phyloP scores from a whole-genome alignment of 208 protist genomes.

The Zelonia costaricensis region DNA sequence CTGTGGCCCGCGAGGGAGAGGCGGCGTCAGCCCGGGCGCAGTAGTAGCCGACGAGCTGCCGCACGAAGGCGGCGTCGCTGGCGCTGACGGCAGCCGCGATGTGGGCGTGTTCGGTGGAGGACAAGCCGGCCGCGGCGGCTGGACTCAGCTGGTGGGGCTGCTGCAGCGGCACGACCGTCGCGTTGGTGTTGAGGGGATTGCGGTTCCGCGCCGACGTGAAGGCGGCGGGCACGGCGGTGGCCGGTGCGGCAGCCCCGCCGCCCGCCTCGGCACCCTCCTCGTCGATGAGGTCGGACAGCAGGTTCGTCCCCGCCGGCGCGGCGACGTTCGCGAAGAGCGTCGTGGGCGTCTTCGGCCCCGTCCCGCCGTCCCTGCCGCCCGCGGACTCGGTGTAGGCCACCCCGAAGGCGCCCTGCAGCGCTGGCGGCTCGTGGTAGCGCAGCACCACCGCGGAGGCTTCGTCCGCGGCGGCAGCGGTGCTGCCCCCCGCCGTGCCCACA shows the following conservation, averaged over 20 bases:
- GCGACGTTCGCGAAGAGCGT: too few relatives aligned
- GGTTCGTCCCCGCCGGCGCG: neutral
- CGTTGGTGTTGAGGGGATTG: too few relatives aligned
- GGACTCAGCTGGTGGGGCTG: too few relatives aligned
- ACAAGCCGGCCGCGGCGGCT: slow-evolving; percentile 4
- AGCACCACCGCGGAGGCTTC: neutral
- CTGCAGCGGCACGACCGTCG: too few relatives aligned
- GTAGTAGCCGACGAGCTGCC: slow-evolving; percentile 58
- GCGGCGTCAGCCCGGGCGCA: slow-evolving; percentile 8
- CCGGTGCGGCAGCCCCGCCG: too few relatives aligned
- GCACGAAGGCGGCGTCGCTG: slow-evolving; percentile 47
- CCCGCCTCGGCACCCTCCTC: too few relatives aligned
- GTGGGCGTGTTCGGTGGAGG: slow-evolving; percentile 18
- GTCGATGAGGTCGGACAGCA: slow-evolving; percentile 4
- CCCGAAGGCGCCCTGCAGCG: slow-evolving; percentile 19
- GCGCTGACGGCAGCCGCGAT: slow-evolving; percentile 47
- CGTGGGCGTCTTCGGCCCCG: neutral
- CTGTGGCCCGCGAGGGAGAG: neutral
- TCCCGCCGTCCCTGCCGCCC: neutral
- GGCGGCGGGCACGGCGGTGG: too few relatives aligned
- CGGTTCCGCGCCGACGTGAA: too few relatives aligned
- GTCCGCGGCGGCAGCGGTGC: neutral
- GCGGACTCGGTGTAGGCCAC: neutral
- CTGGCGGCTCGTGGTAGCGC: slow-evolving; percentile 24
- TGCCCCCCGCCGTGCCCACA: too few relatives aligned